These are phyloP conservation scores for Bretschneidera sinensis DNA, from an alignment of 345 rosid genomes.

Conservation along the genomic window DNA sequence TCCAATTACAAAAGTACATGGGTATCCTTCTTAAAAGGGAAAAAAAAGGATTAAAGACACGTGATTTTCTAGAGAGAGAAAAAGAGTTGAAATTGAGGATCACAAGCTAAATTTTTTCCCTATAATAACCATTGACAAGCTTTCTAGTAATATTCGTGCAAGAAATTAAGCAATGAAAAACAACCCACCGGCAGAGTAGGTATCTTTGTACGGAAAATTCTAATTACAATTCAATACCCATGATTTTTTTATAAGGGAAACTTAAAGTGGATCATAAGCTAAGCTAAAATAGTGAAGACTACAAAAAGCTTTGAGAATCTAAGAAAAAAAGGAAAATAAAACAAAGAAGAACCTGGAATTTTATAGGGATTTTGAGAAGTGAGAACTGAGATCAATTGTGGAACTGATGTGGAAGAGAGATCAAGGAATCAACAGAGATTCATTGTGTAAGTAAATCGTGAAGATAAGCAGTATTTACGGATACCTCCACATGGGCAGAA, in stretches of 20 bases:
- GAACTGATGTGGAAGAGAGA: neutral
- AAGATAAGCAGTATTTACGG: neutral
- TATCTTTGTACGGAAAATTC: no score
- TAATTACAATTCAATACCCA: no score
- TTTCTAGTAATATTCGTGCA: neutral
- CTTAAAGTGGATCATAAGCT: neutral
- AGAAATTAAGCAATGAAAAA: no score
- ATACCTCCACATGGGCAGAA: neutral
- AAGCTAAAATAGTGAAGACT: neutral
- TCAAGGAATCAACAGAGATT: neutral
- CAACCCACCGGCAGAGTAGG: no score
- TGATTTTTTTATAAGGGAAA: no score
- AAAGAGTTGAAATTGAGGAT: no score
- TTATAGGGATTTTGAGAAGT: neutral
- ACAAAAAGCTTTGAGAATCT: neutral
- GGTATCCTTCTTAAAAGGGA: neutral
- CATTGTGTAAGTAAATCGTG: neutral
- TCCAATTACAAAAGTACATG: neutral
- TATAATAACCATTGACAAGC: no score
- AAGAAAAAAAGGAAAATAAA: neutral
- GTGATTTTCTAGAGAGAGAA: neutral
- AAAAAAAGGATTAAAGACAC: neutral
- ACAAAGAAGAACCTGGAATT: slow-evolving; percentile 16
- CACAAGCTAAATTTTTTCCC: no score
- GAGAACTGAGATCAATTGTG: neutral